phyloP scores from a whole-genome alignment of 1,284 basidiomycete genomes.

The Leucoagaricus sp. region DNA sequence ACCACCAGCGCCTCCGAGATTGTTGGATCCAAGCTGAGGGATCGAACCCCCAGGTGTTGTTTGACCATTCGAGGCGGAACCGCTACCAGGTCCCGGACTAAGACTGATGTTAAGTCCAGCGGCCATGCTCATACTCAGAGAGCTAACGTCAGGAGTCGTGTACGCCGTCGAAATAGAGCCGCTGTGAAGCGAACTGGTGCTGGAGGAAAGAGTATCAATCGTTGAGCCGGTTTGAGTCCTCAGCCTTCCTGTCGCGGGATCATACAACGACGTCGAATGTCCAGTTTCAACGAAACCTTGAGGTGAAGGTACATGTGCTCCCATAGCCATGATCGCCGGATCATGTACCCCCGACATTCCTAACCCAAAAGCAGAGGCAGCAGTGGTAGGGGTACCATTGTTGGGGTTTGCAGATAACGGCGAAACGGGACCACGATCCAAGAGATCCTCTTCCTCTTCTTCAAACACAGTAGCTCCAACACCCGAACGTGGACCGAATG shows the following conservation, averaged over 20 bases:
- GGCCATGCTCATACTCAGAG: conserved; percentile 1
- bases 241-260: conserved; percentile 19
- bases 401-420: neutral
- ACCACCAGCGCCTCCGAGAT: too few species aligned
- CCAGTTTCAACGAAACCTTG: conserved; percentile 21
- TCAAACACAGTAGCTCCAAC: conserved; percentile 63
- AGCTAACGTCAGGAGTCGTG: conserved; percentile 56
- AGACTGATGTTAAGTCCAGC: conserved; percentile 19
- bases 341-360: too few species aligned
- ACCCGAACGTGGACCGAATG: conserved; percentile 55
- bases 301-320: conserved; percentile 14
- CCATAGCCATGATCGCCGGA: conserved; percentile 29
- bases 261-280: neutral
- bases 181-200: conserved; percentile 17
- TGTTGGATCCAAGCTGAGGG: too few species aligned
- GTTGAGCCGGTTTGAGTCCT: conserved; percentile 53
- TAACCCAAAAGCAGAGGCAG: too few species aligned
- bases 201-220: conserved; percentile 42
- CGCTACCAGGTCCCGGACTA: conserved; percentile 20
- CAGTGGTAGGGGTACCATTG: conserved; percentile 19
- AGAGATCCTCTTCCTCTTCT: conserved; percentile 75
- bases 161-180: conserved; percentile 54
- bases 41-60: neutral
- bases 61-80: conserved; percentile 15
- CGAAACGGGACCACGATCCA: conserved; percentile 43